Evolutionary conservation across 305 asterid genomes (phyloP).

Genomic region (Coffea humblotiana): DNA sequence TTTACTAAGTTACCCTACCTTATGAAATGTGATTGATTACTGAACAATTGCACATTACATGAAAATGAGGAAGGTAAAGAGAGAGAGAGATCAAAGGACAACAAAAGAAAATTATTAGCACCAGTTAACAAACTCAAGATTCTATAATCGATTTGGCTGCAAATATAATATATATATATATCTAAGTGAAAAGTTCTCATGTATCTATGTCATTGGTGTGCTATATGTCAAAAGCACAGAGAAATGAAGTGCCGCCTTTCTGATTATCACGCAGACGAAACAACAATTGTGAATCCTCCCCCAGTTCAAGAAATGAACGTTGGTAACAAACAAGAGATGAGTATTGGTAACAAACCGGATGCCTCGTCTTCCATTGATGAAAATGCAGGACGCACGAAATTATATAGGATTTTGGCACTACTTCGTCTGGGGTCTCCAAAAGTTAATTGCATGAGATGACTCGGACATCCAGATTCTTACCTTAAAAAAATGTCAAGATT

Average conservation of each 20-base stretch:
- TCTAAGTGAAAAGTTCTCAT: too few species aligned
- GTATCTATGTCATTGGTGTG: slow-evolving; percentile 48
- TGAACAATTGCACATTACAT: too few species aligned
- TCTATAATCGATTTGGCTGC: too few species aligned
- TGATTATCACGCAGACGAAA: slow-evolving; percentile 26
- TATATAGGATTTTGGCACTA: background rate
- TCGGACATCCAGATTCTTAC: background rate
- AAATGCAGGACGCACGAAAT: slow-evolving; percentile 16
- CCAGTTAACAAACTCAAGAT: too few species aligned
- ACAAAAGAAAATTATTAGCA: too few species aligned
- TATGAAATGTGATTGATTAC: too few species aligned
- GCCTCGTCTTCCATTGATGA: slow-evolving; percentile 16
- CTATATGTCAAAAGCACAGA: slow-evolving; percentile 78
- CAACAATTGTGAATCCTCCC: slow-evolving; percentile 58
- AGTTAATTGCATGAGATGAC: background rate
- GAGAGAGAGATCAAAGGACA: too few species aligned
- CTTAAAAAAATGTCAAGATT: background rate
- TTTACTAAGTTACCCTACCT: too few species aligned
- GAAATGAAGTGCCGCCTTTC: slow-evolving; percentile 58
- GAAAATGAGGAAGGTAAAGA: too few species aligned
- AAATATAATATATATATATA: too few species aligned
- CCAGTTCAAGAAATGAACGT: slow-evolving; percentile 60
- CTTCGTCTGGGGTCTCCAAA: background rate
- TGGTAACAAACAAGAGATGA: background rate
- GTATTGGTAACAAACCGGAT: slow-evolving; percentile 14